Base-by-base conservation (phyloP, 169 alveolate genomes). In the Hepatocystis sp. region DNA sequence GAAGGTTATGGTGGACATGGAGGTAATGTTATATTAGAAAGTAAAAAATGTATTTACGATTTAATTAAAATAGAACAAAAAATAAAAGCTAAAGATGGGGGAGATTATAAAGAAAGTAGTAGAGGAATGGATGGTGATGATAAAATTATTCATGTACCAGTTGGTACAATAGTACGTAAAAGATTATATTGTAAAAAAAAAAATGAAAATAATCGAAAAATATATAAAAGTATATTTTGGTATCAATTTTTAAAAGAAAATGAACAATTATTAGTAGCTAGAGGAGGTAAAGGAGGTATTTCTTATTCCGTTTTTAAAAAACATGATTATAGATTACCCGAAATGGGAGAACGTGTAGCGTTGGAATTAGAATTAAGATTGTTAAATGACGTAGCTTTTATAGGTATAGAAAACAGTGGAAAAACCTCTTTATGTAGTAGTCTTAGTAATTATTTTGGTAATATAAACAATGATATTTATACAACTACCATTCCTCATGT, bases 1-100 rank as follows among this genome's bases (percentile, higher is more conserved):
- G 94, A 93, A 51, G 95, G 95, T 17, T 92, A 92, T 51, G 95
- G 95, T 13, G 95, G 95, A 15, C 95, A 92, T 51, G 95, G 95
- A 1, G 95, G 95, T 10, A 88, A 85, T 68, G 90, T 92, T 17
- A 84, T 86, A 11, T 53, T 92, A 13, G 90, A 88, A 66, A 67
- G 94, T 32, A 86, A 93, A 44, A 93, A 85, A 46, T 84, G 89
- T 23, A 91, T 92, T 8, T 86, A 84, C 17, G 92, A 90, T 46
- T 90, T 92, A 47, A 90, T 92, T 19, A 91, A 90, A 85, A 66
- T 92, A 1, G 93, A 90, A 64, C 90, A 88, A 21, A 66, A 58
- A n/a, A 56, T 92, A 19, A 66, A 84, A 65, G 95, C 94, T 40
- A 58, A 86, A 44, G 61, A 90, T 66, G 95, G 95, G 0, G 94